Percentiles rank a stretch among this genome's conserved stretches.
phyloP scores from a whole-genome alignment of 139 green algal genomes.

The Choricystis sp. region DNA sequence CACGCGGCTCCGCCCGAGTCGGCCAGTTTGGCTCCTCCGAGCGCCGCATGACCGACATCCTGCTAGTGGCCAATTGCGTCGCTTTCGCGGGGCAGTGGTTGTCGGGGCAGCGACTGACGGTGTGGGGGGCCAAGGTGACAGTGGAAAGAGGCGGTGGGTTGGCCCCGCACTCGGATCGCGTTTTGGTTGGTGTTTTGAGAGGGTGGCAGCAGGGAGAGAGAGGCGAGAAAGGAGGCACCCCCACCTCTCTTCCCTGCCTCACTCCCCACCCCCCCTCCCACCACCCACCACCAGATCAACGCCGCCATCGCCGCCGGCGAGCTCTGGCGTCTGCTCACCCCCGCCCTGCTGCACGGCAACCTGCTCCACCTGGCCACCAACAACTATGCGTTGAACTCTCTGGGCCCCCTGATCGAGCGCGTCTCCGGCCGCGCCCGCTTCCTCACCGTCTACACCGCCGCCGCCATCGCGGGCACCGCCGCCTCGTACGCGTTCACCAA shows the following conservation, averaged over 20 bases:
- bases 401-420: constrained; percentile 21
- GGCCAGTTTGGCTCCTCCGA: constrained; percentile 13
- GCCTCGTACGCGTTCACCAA: constrained; percentile 16
- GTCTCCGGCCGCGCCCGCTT: constrained; percentile 13
- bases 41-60: constrained; percentile 12
- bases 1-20: neutral
- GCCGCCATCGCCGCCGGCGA: constrained; percentile 41
- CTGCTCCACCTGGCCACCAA: constrained; percentile 48
- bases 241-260: constrained; percentile 1
- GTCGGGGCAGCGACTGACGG: constrained; percentile 2
- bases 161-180: too few relatives aligned
- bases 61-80: constrained; percentile 12
- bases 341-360: constrained; percentile 52
- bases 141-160: neutral
- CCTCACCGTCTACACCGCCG: constrained; percentile 16
- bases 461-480: constrained; percentile 25
- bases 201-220: neutral
- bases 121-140: constrained; percentile 10
- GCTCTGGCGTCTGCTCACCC: constrained; percentile 53
- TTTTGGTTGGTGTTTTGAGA: neutral
- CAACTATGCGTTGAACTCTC: constrained; percentile 16
- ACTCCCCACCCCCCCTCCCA: constrained; percentile 1
- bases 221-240: neutral
- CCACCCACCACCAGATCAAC: constrained; percentile 39
- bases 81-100: constrained; percentile 11